A percentile compares a stretch with the other conserved stretches of the same genome.
Evolutionary conservation across 2,329 filamentous ascomycete species (phyloP).

Genomic region (Colletotrichum lentis): DNA sequence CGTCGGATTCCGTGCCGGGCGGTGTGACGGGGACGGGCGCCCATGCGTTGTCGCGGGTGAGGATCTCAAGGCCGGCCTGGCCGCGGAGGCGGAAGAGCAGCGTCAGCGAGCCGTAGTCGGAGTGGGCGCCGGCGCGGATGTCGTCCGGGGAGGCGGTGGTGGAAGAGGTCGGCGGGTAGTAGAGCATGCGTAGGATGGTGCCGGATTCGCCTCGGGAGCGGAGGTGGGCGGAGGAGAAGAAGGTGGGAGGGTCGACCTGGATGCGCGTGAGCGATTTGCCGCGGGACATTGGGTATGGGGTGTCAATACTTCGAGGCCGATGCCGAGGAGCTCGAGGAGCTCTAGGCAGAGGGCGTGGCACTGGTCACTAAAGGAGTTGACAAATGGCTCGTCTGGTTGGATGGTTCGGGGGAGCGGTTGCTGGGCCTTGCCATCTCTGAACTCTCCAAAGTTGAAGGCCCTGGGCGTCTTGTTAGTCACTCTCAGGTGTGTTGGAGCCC

Average conservation of each 20-base stretch:
- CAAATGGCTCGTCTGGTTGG: slow-evolving; percentile 63
- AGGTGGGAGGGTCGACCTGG: slow-evolving; percentile 58
- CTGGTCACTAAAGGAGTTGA: slow-evolving; percentile 71
- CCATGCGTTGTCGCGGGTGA: slow-evolving; percentile 65
- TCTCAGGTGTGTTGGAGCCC: neutral
- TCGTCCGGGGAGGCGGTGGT: slow-evolving; percentile 61
- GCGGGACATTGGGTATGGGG: slow-evolving; percentile 20
- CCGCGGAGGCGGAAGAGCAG: slow-evolving; percentile 86
- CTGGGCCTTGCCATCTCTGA: slow-evolving; percentile 71
- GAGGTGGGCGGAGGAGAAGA: slow-evolving; percentile 64
- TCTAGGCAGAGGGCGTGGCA: slow-evolving; percentile 78
- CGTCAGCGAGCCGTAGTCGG: slow-evolving; percentile 79
- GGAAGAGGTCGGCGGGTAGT: slow-evolving; percentile 68
- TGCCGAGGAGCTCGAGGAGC: slow-evolving; percentile 79
- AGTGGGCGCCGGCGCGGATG: slow-evolving; percentile 89
- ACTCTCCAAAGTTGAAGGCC: slow-evolving; percentile 91
- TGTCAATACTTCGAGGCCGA: slow-evolving; percentile 71
- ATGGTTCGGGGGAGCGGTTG: slow-evolving; percentile 80
- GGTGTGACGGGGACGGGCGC: slow-evolving; percentile 73
- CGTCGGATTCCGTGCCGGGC: slow-evolving; percentile 64
- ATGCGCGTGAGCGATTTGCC: slow-evolving; percentile 15
- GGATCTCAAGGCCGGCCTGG: slow-evolving; percentile 87
- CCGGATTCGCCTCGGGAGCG: slow-evolving; percentile 57
- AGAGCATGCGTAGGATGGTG: slow-evolving; percentile 74
- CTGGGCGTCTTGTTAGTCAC: slow-evolving; percentile 53